A percentile compares a stretch with the other conserved stretches of the same genome.
Evolutionary conservation across 139 green algal genomes (phyloP).

Genomic region (Penium margaritaceum): DNA sequence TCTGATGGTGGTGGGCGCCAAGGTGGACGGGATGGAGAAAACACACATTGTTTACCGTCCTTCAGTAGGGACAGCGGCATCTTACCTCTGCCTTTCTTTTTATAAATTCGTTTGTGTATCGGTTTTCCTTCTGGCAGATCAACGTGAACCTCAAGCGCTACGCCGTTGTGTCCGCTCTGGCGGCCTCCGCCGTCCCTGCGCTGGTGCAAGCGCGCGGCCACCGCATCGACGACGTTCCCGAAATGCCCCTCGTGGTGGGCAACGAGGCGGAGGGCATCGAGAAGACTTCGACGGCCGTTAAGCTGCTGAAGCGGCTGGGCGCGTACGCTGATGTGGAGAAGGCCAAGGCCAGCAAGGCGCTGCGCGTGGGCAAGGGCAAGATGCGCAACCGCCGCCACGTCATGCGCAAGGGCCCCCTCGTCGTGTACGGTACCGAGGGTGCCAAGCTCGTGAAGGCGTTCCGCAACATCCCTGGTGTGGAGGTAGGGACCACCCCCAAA

Average conservation of each 20-base stretch:
- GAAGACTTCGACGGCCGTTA: conserved; percentile 86
- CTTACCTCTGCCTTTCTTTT: too few relatives aligned
- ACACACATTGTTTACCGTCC: too few relatives aligned
- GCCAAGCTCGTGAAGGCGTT: conserved; percentile 67
- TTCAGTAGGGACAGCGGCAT: too few relatives aligned
- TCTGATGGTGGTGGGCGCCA: conserved; percentile 84
- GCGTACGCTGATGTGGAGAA: conserved; percentile 82
- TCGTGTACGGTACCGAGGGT: conserved; percentile 79
- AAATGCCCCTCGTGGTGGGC: conserved; percentile 89
- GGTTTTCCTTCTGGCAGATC: too few relatives aligned
- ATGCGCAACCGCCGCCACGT: conserved; percentile 94
- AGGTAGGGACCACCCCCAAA: conserved; percentile 58
- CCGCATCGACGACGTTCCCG: conserved; percentile 71
- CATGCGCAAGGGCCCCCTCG: conserved; percentile 82
- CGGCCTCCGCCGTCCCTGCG: conserved; percentile 83
- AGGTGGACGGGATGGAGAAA: conserved; percentile 76
- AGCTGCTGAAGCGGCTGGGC: conserved; percentile 78
- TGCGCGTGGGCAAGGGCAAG: conserved; percentile 91
- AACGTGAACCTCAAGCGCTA: conserved; percentile 96
- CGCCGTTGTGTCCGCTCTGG: conserved; percentile 84
- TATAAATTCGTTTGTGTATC: too few relatives aligned
- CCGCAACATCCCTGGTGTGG: conserved; percentile 90
- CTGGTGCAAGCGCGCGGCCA: conserved; percentile 94
- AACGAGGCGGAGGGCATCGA: conserved; percentile 74
- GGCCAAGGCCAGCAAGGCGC: conserved; percentile 68